Evolutionary conservation across 2,329 filamentous ascomycete species (phyloP).

Genomic region (Ophiostoma himal-ulmi): DNA sequence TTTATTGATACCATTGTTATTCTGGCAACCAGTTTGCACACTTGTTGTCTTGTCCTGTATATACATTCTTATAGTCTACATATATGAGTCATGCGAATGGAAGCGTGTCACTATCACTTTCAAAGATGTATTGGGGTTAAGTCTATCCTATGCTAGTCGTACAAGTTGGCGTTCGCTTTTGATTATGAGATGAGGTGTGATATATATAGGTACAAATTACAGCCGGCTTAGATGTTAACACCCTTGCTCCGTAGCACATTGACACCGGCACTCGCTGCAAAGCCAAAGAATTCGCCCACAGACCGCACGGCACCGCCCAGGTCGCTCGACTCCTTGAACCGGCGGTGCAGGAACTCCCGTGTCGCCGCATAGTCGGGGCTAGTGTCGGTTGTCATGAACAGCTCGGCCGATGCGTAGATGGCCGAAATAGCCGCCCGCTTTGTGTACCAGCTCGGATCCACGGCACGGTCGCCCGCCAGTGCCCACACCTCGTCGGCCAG

Average conservation of each 20-base stretch:
- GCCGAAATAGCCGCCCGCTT: constrained; percentile 53
- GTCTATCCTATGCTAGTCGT: constrained; percentile 4
- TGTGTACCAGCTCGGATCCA: constrained; percentile 84
- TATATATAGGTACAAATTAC: neutral
- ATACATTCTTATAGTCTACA: neutral
- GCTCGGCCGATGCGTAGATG: constrained; percentile 66
- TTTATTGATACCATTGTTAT: neutral
- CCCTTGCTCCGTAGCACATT: constrained; percentile 88
- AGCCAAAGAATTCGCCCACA: constrained; percentile 72
- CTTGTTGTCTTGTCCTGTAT: neutral
- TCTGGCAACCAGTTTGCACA: neutral
- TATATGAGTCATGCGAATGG: neutral
- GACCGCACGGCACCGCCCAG: constrained; percentile 58
- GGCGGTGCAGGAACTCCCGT: constrained; percentile 68
- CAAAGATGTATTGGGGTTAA: neutral
- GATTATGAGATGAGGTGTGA: neutral
- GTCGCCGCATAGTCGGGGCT: constrained; percentile 70
- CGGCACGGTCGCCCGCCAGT: constrained; percentile 71
- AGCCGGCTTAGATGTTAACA: constrained; percentile 57
- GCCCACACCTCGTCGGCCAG: constrained; percentile 92
- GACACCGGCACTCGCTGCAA: constrained; percentile 68
- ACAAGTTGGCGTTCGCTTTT: neutral
- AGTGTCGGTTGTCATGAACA: constrained; percentile 89
- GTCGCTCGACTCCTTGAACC: constrained; percentile 62
- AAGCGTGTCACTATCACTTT: neutral